These are phyloP conservation scores for Neopestalotiopsis sp. DNA, from an alignment of 2,329 filamentous ascomycete species.

Conservation along the genomic window DNA sequence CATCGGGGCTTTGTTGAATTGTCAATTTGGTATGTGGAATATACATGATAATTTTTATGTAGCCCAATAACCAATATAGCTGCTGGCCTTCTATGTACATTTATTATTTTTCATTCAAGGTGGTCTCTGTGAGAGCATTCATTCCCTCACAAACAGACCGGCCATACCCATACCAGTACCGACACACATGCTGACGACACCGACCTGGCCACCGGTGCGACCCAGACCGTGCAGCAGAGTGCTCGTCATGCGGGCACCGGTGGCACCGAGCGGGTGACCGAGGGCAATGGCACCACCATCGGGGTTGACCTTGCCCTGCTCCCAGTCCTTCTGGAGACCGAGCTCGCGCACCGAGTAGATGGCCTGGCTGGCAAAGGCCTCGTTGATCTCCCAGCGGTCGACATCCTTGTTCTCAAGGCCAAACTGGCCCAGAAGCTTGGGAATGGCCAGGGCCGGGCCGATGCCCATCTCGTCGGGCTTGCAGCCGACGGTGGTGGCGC, in stretches of 20 bases:
- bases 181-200: conserved; percentile 91
- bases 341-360: conserved; percentile 75
- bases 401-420: conserved; percentile 74
- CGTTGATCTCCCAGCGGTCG: conserved; percentile 91
- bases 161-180: conserved; percentile 83
- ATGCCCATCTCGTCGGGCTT: conserved; percentile 93
- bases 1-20: too few species aligned
- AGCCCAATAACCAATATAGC: background rate
- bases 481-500: conserved; percentile 76
- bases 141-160: conserved; percentile 69
- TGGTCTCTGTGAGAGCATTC: conserved; percentile 21
- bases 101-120: background rate
- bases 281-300: conserved; percentile 95
- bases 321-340: conserved; percentile 66
- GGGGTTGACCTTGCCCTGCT: conserved; percentile 79
- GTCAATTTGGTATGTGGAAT: background rate
- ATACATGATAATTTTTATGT: conserved; percentile 8
- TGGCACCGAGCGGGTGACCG: conserved; percentile 89
- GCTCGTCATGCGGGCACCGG: conserved; percentile 79
- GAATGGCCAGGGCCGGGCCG: conserved; percentile 85
- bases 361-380: conserved; percentile 73
- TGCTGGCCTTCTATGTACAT: background rate
- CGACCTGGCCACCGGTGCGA: conserved; percentile 74
- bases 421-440: conserved; percentile 73
- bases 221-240: conserved; percentile 71